These are phyloP conservation scores for Periconia sp. DNA, from an alignment of 2,329 filamentous ascomycete species.

Conservation along the genomic window DNA sequence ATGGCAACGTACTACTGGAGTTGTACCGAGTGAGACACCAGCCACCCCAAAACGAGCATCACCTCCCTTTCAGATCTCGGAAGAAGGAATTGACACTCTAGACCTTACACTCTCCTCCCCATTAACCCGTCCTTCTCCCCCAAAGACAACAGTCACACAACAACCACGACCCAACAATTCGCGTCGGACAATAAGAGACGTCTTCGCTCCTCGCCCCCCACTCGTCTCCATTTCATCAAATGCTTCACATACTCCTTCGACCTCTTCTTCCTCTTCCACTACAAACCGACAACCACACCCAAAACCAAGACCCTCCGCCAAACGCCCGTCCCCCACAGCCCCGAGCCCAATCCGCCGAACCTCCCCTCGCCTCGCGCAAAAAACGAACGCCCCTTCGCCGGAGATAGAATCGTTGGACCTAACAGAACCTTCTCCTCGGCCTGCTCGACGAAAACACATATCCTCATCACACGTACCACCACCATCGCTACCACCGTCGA, in stretches of 20 bases:
- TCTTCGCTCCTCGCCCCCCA: slow-evolving; percentile 18
- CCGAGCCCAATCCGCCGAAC: slow-evolving; percentile 15
- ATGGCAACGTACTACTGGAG: slow-evolving; percentile 24
- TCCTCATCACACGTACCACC: background rate
- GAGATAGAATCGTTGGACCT: slow-evolving; percentile 26
- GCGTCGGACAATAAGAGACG: slow-evolving; percentile 3
- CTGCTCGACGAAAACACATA: background rate
- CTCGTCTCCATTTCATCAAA: slow-evolving; percentile 31
- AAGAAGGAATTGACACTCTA: slow-evolving; percentile 25
- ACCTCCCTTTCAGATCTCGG: slow-evolving; percentile 14
- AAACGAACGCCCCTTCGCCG: slow-evolving; percentile 9
- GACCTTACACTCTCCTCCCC: slow-evolving; percentile 35
- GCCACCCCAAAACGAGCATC: slow-evolving; percentile 17
- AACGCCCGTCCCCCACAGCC: background rate
- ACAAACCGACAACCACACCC: slow-evolving; percentile 3
- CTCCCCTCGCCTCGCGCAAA: slow-evolving; percentile 22
- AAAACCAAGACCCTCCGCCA: slow-evolving; percentile 1
- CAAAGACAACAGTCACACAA: background rate
- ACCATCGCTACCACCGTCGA: background rate
- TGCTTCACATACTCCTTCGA: slow-evolving; percentile 16
- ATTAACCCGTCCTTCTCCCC: background rate
- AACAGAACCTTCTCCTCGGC: slow-evolving; percentile 19
- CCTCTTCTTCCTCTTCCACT: background rate
- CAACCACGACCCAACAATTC: slow-evolving; percentile 2
- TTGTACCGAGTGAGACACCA: background rate